Evolutionary conservation across 495 filamentous ascomycete species (phyloP).

Genomic region (Penicillium verhagenii): DNA sequence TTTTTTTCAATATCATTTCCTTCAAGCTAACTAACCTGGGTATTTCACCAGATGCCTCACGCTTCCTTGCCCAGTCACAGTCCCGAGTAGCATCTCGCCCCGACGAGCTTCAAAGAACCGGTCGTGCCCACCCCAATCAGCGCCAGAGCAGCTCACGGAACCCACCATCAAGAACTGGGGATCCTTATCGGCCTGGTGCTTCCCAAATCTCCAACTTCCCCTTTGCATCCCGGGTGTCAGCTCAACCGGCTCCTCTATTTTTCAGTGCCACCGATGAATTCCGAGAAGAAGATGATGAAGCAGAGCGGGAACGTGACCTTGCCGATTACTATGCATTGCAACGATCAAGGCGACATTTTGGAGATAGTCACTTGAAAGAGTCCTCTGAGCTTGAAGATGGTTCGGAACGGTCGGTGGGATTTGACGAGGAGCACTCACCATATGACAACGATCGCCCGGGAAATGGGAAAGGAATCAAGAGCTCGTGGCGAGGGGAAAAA

Average conservation of each 20-base stretch:
- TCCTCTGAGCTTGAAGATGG: conserved; percentile 78
- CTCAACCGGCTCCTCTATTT: conserved; percentile 84
- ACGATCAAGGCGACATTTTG: conserved; percentile 83
- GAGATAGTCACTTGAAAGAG: conserved; percentile 71
- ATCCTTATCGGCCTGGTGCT: conserved; percentile 68
- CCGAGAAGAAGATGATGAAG: conserved; percentile 84
- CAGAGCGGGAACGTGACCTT: conserved; percentile 86
- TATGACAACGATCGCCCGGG: conserved; percentile 33
- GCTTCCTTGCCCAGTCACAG: conserved; percentile 96
- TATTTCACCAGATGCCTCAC: conserved; percentile 75
- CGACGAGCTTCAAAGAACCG: conserved; percentile 54
- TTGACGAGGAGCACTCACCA: conserved; percentile 48
- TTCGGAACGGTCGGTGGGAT: conserved; percentile 56
- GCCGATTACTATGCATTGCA: conserved; percentile 92
- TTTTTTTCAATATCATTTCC: neutral
- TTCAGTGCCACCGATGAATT: conserved; percentile 82
- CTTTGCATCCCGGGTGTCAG: conserved; percentile 70
- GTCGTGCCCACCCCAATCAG: conserved; percentile 44
- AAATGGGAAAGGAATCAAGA: conserved; percentile 49
- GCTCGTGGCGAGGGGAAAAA: conserved; percentile 55
- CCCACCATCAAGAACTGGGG: conserved; percentile 49
- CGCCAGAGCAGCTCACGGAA: conserved; percentile 46
- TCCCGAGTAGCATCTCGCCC: conserved; percentile 73
- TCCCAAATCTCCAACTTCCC: conserved; percentile 73
- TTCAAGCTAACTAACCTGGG: neutral